Evolutionary conservation across 305 asterid genomes (phyloP).

Genomic region (Rubia peregrina): DNA sequence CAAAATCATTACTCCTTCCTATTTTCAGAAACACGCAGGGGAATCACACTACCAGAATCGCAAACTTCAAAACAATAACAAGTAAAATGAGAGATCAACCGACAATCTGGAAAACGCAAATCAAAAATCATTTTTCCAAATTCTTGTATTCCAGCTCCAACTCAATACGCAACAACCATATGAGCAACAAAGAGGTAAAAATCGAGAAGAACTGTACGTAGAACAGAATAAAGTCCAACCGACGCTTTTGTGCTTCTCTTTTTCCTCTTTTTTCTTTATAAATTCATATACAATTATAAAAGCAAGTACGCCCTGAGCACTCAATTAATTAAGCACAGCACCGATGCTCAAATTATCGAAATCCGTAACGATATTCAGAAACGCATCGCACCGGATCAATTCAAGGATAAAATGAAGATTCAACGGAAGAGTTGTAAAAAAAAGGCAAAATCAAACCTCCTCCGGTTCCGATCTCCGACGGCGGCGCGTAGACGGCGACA

Average conservation of each 20-base stretch:
- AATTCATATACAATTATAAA: not conserved
- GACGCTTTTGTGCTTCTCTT: not conserved
- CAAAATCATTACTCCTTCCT: not conserved
- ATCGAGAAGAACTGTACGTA: not conserved
- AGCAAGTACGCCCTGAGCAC: not conserved
- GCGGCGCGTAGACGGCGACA: not conserved
- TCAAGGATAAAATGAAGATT: not conserved
- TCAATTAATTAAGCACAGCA: constrained; percentile 3
- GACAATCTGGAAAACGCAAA: not conserved
- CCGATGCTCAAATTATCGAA: not conserved
- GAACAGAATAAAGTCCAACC: not conserved
- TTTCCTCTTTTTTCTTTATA: not conserved
- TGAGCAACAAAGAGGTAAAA: not conserved
- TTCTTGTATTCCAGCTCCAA: not conserved
- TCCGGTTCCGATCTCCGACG: not conserved
- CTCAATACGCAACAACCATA: constrained; percentile 8
- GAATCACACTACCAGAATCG: not conserved
- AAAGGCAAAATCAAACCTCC: not conserved
- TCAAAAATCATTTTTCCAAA: not conserved
- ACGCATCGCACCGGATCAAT: not conserved
- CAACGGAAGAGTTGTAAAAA: not conserved
- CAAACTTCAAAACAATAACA: not conserved
- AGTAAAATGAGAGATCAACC: not conserved
- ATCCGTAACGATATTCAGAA: not conserved
- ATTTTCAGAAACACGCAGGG: not conserved